phyloP scores from a whole-genome alignment of 768 basidiomycete species.

The Pleurotus citrinopileatus region DNA sequence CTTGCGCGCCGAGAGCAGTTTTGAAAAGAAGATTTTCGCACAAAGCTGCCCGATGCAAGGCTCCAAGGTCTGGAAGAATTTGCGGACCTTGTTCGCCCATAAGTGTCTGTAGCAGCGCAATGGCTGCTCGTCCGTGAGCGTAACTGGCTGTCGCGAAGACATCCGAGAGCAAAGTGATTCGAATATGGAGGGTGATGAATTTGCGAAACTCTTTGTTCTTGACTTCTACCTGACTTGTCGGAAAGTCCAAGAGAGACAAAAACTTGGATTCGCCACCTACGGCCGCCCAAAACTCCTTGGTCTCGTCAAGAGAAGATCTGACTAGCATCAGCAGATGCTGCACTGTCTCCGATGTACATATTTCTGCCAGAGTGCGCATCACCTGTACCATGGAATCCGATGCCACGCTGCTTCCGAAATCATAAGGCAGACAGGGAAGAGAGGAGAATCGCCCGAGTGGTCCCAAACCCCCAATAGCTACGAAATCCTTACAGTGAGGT shows the following conservation, averaged over 20 bases:
- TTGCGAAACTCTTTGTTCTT: conserved; percentile 68
- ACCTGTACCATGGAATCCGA: conserved; percentile 88
- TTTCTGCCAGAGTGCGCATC: conserved; percentile 86
- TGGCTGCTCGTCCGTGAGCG: conserved; percentile 74
- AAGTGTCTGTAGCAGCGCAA: conserved; percentile 71
- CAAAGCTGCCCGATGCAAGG: conserved; percentile 75
- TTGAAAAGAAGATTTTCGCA: conserved; percentile 88
- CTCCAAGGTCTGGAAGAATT: conserved; percentile 70
- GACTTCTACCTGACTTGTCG: conserved; percentile 16
- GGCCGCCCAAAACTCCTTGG: conserved; percentile 67
- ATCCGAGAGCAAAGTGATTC: conserved; percentile 81
- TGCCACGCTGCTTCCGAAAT: conserved; percentile 80
- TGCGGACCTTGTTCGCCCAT: conserved; percentile 61
- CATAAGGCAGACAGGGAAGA: conserved; percentile 85
- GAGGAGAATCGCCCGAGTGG: conserved; percentile 74
- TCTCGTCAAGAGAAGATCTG: conserved; percentile 64
- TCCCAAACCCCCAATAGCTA: conserved; percentile 69
- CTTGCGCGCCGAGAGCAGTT: conserved; percentile 48
- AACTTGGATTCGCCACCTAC: conserved; percentile 57
- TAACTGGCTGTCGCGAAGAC: conserved; percentile 83
- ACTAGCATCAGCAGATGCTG: conserved; percentile 68
- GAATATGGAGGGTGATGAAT: conserved; percentile 73
- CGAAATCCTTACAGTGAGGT: conserved; percentile 88
- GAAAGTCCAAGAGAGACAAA: conserved; percentile 56
- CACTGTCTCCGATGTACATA: conserved; percentile 75